These are phyloP conservation scores for Aspergillus unguis DNA, from an alignment of 2,329 filamentous ascomycete species.

Conservation along the genomic window DNA sequence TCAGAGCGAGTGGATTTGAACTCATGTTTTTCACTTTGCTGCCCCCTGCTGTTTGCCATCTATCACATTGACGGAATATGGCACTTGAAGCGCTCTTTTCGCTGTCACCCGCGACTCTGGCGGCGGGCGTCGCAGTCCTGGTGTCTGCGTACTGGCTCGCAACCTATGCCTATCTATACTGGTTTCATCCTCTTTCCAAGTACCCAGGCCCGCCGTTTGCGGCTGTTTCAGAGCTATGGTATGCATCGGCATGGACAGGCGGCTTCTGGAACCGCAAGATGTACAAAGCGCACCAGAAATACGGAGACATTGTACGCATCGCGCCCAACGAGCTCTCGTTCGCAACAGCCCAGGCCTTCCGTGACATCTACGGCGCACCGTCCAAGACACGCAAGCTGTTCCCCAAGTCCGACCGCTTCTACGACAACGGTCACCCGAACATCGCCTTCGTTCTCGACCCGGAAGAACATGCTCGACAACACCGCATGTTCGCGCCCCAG, in stretches of 20 bases:
- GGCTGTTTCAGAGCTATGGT: not conserved
- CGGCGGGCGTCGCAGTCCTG: not conserved
- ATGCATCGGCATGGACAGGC: not conserved
- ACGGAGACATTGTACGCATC: conserved; percentile 1
- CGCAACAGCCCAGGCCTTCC: not conserved
- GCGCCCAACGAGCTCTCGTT: conserved; percentile 3
- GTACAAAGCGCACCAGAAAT: not conserved
- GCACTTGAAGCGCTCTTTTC: not conserved
- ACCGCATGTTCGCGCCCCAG: not conserved
- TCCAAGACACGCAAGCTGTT: not conserved
- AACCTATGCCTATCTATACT: not conserved
- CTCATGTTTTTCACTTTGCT: not conserved
- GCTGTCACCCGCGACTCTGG: not conserved
- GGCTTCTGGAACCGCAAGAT: not conserved
- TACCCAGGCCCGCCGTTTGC: not conserved
- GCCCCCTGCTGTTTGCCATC: not conserved
- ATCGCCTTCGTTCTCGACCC: conserved; percentile 1
- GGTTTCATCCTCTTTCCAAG: not conserved
- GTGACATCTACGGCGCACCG: conserved; percentile 1
- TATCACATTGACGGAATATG: not conserved
- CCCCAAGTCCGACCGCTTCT: conserved; percentile 2
- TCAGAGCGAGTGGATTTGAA: not conserved
- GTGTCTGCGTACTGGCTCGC: not conserved
- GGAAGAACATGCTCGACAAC: not conserved
- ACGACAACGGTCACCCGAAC: not conserved